Conservation (phyloP, 148 eudicot genomes). For the Nepenthes gracilis region DNA sequence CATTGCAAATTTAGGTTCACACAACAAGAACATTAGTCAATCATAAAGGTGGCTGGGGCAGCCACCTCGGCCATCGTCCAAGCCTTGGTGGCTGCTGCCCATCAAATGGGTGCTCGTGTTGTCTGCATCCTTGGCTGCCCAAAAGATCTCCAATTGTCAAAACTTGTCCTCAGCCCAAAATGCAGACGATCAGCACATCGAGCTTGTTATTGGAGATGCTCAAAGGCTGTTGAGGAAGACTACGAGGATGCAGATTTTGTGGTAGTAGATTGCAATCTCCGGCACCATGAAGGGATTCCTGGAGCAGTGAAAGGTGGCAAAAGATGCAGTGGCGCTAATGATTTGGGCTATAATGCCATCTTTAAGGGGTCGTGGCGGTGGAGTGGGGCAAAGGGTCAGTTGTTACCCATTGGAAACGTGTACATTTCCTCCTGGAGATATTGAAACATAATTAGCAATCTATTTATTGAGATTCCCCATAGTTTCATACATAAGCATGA, state of each 20-base stretch:
- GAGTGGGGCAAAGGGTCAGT: conserved; percentile 27
- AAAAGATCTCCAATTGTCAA: conserved; percentile 17
- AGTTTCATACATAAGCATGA: no score
- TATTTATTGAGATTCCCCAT: no score
- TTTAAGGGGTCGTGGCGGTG: conserved; percentile 29
- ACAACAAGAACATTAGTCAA: no score
- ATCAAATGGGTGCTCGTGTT: conserved; percentile 58
- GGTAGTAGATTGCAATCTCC: conserved; percentile 42
- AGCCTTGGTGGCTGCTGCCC: conserved; percentile 59
- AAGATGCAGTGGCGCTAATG: conserved; percentile 8
- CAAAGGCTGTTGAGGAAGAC: conserved; percentile 20
- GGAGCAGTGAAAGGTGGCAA: conserved; percentile 13
- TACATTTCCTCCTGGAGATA: no score
- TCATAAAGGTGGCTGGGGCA: no score
- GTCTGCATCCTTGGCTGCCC: conserved; percentile 41
- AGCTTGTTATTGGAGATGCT: conserved; percentile 55
- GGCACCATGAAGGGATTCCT: conserved; percentile 23
- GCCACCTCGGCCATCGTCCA: conserved; percentile 22
- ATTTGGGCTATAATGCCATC: conserved; percentile 46
- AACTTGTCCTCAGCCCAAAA: conserved; percentile 13
- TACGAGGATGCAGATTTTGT: conserved; percentile 48
- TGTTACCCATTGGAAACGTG: conserved; percentile 72
- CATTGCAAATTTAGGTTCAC: no score
- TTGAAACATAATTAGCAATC: no score
- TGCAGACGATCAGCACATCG: conserved; percentile 10